Conservation (phyloP, 2,329 filamentous ascomycete species). For the Phoma herbarum region DNA sequence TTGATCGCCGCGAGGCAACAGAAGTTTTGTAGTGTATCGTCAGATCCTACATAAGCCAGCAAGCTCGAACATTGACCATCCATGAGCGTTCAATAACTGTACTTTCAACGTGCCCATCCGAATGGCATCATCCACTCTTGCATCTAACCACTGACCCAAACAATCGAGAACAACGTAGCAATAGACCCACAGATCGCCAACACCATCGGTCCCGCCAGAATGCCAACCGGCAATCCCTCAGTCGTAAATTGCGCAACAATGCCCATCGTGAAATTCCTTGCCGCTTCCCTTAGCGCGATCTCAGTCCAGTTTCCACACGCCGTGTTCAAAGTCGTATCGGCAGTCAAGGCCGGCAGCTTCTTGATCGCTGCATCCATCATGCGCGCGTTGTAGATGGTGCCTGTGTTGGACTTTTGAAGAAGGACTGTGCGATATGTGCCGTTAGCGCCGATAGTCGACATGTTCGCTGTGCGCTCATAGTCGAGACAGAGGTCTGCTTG, state of each 20-base stretch:
- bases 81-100: too few species aligned
- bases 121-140: too few species aligned
- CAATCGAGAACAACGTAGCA: conserved; percentile 29
- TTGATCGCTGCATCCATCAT: conserved; percentile 56
- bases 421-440: conserved; percentile 58
- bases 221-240: conserved; percentile 42
- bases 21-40: too few species aligned
- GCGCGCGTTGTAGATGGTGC: conserved; percentile 49
- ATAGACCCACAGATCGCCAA: conserved; percentile 27
- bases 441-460: conserved; percentile 58
- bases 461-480: conserved; percentile 58
- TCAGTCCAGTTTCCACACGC: conserved; percentile 58
- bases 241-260: conserved; percentile 51
- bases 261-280: conserved; percentile 56
- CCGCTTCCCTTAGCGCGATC: conserved; percentile 56
- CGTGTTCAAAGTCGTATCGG: conserved; percentile 54
- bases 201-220: conserved; percentile 38
- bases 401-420: conserved; percentile 55
- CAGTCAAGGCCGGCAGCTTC: conserved; percentile 52
- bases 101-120: too few species aligned
- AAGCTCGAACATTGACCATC: too few species aligned
- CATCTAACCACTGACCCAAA: conserved; percentile 31
- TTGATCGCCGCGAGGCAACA: too few species aligned
- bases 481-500: conserved; percentile 51
- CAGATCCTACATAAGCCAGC: too few species aligned